These are phyloP conservation scores for Collybia nuda DNA, from an alignment of 768 basidiomycete species.

Conservation along the genomic window DNA sequence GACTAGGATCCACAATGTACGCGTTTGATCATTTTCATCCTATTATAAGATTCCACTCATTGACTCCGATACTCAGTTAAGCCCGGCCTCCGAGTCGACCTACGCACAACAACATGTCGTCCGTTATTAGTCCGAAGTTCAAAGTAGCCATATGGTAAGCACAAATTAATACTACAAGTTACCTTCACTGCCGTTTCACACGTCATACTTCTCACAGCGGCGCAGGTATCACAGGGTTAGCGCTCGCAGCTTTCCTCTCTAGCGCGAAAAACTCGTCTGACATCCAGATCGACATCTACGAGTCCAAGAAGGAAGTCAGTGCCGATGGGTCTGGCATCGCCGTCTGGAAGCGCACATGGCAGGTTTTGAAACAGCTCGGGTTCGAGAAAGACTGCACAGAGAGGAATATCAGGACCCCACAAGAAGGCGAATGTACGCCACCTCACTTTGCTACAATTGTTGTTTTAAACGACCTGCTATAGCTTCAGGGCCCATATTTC, in stretches of 20 bases:
- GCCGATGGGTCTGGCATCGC: conserved; percentile 40
- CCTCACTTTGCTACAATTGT: neutral
- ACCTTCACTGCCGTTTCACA: neutral
- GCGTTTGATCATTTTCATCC: too few species aligned
- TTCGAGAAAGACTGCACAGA: conserved; percentile 25
- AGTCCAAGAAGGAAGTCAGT: conserved; percentile 37
- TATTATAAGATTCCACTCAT: too few species aligned
- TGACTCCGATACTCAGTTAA: too few species aligned
- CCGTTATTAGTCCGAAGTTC: too few species aligned
- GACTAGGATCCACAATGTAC: too few species aligned
- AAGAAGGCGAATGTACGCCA: conserved; percentile 22
- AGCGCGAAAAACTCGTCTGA: conserved; percentile 18
- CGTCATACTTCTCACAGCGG: conserved; percentile 16
- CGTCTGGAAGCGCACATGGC: conserved; percentile 40
- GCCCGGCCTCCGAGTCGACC: too few species aligned
- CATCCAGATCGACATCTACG: conserved; percentile 37
- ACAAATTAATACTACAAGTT: too few species aligned
- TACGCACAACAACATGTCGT: too few species aligned
- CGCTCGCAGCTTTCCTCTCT: conserved; percentile 36
- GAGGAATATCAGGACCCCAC: conserved; percentile 18
- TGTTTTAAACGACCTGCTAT: neutral
- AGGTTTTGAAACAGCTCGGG: conserved; percentile 36
- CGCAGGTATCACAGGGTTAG: conserved; percentile 34
- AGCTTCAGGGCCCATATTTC: conserved; percentile 22
- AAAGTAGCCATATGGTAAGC: too few species aligned